Evolutionary conservation across 2,329 filamentous ascomycete species (phyloP).

Genomic region (Elsinoe batatas): DNA sequence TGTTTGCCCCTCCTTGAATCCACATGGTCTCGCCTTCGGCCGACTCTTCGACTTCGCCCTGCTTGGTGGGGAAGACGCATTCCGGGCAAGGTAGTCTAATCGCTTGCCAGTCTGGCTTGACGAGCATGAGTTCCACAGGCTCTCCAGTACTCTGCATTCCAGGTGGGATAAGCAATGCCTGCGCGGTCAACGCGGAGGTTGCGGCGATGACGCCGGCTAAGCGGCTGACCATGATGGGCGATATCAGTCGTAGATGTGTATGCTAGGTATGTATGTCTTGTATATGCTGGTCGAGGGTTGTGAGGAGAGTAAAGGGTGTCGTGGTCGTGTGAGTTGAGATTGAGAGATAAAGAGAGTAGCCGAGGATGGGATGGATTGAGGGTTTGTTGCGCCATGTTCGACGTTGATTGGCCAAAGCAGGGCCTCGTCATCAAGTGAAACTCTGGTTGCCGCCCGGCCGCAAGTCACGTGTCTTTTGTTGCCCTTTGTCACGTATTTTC

Average conservation of each 20-base stretch:
- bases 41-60: constrained; percentile 17
- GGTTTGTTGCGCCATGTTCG: background rate
- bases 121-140: constrained; percentile 32
- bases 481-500: background rate
- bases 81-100: constrained; percentile 46
- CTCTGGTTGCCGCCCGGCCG: background rate
- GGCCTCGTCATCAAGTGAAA: constrained; percentile 7
- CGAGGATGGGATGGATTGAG: background rate
- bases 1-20: constrained; percentile 25
- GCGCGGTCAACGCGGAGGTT: constrained; percentile 24
- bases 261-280: constrained; percentile 7
- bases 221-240: constrained; percentile 25
- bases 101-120: constrained; percentile 32
- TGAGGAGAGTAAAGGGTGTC: background rate
- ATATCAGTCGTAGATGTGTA: constrained; percentile 1
- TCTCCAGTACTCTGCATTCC: constrained; percentile 34
- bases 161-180: constrained; percentile 47
- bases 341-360: background rate
- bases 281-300: background rate
- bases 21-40: constrained; percentile 22
- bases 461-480: background rate
- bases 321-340: background rate
- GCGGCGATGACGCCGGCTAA: constrained; percentile 22
- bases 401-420: background rate
- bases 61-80: constrained; percentile 38